Conservation (phyloP, 1,284 basidiomycete genomes). For the Papiliotrema nemorosa region DNA sequence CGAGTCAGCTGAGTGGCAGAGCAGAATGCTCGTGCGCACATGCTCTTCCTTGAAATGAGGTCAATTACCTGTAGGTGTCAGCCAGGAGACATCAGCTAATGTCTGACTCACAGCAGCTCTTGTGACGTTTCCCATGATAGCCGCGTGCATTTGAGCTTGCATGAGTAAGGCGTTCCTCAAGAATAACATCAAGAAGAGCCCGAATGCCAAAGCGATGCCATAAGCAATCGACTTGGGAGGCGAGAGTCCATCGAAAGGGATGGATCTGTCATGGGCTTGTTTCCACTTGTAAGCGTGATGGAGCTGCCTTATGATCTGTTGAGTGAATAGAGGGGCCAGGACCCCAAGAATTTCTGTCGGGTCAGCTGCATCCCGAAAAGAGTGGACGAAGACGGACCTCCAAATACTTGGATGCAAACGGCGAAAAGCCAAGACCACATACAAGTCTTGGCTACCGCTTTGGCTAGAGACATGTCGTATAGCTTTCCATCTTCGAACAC, state of each 20-base stretch:
- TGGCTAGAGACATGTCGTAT: neutral
- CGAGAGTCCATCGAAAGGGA: neutral
- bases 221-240: neutral
- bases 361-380: too few species aligned
- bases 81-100: neutral
- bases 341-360: neutral
- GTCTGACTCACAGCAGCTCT: neutral
- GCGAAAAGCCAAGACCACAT: too few species aligned
- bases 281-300: neutral
- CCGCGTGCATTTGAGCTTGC: too few species aligned
- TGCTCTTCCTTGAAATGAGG: neutral
- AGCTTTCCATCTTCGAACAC: neutral
- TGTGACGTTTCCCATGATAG: neutral
- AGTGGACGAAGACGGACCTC: too few species aligned
- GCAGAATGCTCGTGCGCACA: conserved; percentile 52
- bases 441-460: too few species aligned
- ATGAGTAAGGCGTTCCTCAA: neutral
- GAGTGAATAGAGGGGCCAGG: neutral
- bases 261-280: neutral
- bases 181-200: neutral
- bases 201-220: neutral
- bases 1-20: too few species aligned
- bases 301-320: neutral
- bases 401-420: too few species aligned
- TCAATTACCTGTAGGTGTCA: neutral